Evolutionary conservation across 345 rosid genomes (phyloP).

Genomic region (Eucalyptus grandis): DNA sequence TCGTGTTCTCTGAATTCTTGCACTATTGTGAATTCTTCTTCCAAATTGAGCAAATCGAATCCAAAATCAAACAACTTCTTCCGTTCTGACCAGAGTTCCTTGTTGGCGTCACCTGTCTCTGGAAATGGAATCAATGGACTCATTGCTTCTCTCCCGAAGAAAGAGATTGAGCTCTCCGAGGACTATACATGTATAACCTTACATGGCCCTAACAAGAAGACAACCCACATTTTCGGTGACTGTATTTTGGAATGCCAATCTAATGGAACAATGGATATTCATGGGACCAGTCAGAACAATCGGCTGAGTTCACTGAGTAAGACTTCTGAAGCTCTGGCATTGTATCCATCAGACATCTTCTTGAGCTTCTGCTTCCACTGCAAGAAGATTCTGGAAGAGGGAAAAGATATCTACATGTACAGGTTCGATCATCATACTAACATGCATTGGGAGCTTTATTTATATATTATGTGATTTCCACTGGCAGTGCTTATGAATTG

Average conservation of each 20-base stretch:
- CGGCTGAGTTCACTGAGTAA: neutral
- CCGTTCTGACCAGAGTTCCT: neutral
- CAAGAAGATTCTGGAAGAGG: constrained; percentile 52
- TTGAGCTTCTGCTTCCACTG: constrained; percentile 61
- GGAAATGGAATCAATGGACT: constrained; percentile 1
- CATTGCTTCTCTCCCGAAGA: constrained; percentile 30
- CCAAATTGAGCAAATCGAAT: constrained; percentile 4
- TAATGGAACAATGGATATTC: constrained; percentile 4
- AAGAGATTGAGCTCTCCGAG: constrained; percentile 79
- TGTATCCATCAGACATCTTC: constrained; percentile 25
- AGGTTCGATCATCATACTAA: constrained; percentile 23
- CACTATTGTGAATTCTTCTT: constrained; percentile 9
- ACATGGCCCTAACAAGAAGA: constrained; percentile 77
- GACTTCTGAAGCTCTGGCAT: neutral
- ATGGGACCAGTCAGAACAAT: neutral
- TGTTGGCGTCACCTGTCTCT: neutral
- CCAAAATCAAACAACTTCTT: neutral
- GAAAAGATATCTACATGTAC: constrained; percentile 71
- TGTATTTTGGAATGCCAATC: constrained; percentile 49
- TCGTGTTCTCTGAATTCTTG: constrained; percentile 38
- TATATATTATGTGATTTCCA: neutral
- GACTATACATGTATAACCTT: constrained; percentile 83
- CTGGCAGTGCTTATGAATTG: neutral
- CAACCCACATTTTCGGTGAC: constrained; percentile 76
- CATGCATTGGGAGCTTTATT: neutral